Evolutionary conservation across 2,329 filamentous ascomycete genomes (phyloP), one percentile per base, ranked within the genome.

Genomic region (Samsoniella hepiali): DNA sequence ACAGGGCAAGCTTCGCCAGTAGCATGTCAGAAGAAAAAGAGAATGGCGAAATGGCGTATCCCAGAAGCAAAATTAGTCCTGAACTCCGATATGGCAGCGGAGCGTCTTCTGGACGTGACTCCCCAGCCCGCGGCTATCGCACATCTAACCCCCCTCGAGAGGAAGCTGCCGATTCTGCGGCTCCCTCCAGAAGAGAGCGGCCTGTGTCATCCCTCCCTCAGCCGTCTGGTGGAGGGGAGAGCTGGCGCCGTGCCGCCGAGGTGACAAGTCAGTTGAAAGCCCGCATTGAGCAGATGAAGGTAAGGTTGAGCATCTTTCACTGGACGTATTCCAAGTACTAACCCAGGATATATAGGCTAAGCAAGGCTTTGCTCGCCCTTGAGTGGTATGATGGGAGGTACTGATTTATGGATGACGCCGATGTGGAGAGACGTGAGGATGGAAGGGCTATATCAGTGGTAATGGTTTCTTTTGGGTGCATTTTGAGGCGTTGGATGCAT

Each of bases 221-320:
- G 29, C 71, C 76, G 5, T 64, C 71, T 7, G 71, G 71, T 38
- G 75, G 74, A 3, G 75, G 72, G 2, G 95, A 99, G 79, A 98
- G 93, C 74, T 99, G 95, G 95, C 96, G 93, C 79, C 84, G 95
- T 69, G 95, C 95, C 22, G 95, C 95, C 2, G 95, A 99, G 79
- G 95, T 99, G 64, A 99, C 95, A 62, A 97, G 93, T 76, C 95
- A 97, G 75, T 77, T 99, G 72, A 99, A 98, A 81, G 93, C 94
- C 59, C 87, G 95, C 74, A 99, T 99, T 76, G 95, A 98, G 81
- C 91, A 95, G 82, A 99, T 99, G 95, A 99, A 98, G 84, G 86
- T 85, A 71, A 68, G 78, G 71, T 17, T 2, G 3, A 31, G 22
- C 4, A 3, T 5, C 1, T 42, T 34, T 6, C 6, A 7, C 13